These are phyloP conservation scores for Paecilomyces dactylethromorphus DNA, from an alignment of 2,329 filamentous ascomycete genomes.

Conservation along the genomic window DNA sequence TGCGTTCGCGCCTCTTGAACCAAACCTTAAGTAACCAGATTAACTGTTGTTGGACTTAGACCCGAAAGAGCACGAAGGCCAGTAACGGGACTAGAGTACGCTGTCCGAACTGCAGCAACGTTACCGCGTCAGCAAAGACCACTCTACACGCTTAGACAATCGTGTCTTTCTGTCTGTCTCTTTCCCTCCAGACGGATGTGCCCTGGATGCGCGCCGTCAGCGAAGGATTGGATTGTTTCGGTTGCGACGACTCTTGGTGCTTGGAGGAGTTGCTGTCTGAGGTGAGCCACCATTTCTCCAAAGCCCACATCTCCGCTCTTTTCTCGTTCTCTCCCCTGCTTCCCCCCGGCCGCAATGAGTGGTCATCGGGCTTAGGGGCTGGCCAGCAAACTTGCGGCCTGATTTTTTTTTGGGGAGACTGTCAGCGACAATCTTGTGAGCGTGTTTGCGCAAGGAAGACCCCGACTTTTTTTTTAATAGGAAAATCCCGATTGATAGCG, in stretches of 20 bases:
- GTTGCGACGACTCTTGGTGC: background rate
- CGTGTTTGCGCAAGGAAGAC: background rate
- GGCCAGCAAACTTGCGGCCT: background rate
- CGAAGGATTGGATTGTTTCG: background rate
- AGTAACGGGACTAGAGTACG: background rate
- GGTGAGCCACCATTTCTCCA: background rate
- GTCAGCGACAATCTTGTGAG: background rate
- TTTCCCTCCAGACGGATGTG: slow-evolving; percentile 3
- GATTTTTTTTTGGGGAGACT: background rate
- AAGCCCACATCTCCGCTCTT: background rate
- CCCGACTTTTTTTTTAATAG: background rate
- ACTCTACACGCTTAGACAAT: background rate
- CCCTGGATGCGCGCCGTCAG: background rate
- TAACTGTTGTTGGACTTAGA: background rate
- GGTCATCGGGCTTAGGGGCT: slow-evolving; percentile 1
- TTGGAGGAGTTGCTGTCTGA: background rate
- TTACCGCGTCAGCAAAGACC: background rate
- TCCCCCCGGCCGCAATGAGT: slow-evolving; percentile 6
- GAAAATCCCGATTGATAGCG: background rate
- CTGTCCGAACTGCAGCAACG: background rate
- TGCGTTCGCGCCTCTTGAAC: background rate
- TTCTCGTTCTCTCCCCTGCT: slow-evolving; percentile 2
- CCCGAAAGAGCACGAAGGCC: background rate
- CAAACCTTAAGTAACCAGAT: background rate
- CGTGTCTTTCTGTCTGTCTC: background rate